Percentiles rank a stretch among this genome's conserved stretches.
phyloP scores from a whole-genome alignment of 2,329 filamentous ascomycete species.

The Diplodia corticola region DNA sequence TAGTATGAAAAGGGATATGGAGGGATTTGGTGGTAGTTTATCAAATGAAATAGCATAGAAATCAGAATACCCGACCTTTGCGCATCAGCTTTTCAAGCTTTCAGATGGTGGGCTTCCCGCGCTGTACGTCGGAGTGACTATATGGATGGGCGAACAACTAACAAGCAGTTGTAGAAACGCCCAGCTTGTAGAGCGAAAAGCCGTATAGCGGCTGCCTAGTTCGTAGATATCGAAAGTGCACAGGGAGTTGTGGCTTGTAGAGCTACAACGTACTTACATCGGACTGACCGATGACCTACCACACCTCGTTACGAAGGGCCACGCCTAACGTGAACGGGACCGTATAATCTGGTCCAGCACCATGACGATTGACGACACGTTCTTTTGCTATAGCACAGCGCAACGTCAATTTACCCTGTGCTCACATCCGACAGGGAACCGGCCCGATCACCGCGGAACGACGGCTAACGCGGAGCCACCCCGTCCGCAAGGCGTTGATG shows the following conservation, averaged over 20 bases:
- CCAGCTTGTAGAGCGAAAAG: no score
- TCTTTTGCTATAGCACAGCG: background rate
- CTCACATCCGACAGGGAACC: background rate
- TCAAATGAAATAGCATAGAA: background rate
- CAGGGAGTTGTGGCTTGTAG: no score
- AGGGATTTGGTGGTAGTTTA: background rate
- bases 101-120: no score
- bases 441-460: background rate
- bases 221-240: no score
- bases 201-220: no score
- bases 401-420: background rate
- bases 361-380: background rate
- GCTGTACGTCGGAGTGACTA: no score
- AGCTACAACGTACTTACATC: no score
- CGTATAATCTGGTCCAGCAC: background rate
- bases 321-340: background rate
- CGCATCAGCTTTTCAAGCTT: background rate
- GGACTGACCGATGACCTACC: no score
- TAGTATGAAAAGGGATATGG: background rate
- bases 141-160: no score
- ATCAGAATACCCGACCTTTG: background rate
- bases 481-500: background rate
- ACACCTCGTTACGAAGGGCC: no score
- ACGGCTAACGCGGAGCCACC: background rate
- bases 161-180: no score